Percentiles rank a stretch among this genome's conserved stretches.
Evolutionary conservation across 1,284 basidiomycete genomes (phyloP).

Genomic region (Ceratobasidium sp.): DNA sequence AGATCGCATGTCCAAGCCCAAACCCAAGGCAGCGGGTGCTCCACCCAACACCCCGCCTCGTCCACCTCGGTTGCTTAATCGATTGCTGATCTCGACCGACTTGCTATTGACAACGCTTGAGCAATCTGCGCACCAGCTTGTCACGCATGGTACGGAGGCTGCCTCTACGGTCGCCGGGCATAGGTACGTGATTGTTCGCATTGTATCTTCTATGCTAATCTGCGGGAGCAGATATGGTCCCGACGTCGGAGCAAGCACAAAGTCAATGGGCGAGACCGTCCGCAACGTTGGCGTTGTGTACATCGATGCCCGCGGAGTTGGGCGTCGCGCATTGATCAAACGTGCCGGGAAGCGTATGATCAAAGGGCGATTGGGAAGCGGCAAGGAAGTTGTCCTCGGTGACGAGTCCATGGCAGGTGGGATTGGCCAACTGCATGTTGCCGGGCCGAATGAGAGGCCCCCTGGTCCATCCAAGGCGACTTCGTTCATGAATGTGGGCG

Average conservation of each 20-base stretch:
- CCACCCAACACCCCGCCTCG: slow-evolving; percentile 53
- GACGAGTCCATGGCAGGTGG: slow-evolving; percentile 40
- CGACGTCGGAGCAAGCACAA: slow-evolving; percentile 70
- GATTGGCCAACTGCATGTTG: slow-evolving; percentile 22
- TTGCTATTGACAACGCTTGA: slow-evolving; percentile 80
- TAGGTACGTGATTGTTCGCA: slow-evolving; percentile 60
- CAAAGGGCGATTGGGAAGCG: slow-evolving; percentile 57
- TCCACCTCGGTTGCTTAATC: slow-evolving; percentile 56
- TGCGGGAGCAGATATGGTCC: slow-evolving; percentile 67
- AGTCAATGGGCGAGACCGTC: slow-evolving; percentile 69
- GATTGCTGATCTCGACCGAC: slow-evolving; percentile 75
- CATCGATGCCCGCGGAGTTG: slow-evolving; percentile 79
- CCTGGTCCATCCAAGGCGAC: slow-evolving; percentile 6
- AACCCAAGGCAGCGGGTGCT: slow-evolving; percentile 3
- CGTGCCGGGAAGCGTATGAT: slow-evolving; percentile 68
- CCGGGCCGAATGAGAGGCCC: background rate
- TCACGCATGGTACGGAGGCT: slow-evolving; percentile 69
- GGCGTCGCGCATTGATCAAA: slow-evolving; percentile 74
- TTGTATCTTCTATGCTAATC: slow-evolving; percentile 38
- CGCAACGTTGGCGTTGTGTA: slow-evolving; percentile 82
- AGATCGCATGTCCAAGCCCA: slow-evolving; percentile 50
- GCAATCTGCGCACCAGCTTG: slow-evolving; percentile 69
- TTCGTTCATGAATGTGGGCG: background rate
- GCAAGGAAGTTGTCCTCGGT: slow-evolving; percentile 49
- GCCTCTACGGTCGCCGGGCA: slow-evolving; percentile 71